Base-by-base conservation (phyloP, 2,329 filamentous ascomycete genomes). In the Magnaporthiopsis incrustans region DNA sequence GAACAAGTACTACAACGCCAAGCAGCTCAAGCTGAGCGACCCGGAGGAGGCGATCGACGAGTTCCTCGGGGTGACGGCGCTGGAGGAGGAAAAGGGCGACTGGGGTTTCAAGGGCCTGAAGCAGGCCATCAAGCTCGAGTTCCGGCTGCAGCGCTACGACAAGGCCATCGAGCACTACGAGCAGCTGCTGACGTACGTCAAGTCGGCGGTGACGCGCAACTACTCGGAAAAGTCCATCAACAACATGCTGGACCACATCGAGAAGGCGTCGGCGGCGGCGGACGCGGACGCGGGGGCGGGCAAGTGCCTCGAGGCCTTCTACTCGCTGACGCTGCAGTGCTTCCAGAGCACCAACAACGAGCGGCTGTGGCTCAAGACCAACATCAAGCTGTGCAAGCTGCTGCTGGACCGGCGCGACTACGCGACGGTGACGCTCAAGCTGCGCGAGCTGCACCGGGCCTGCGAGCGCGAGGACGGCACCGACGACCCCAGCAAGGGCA, bases 1-100 rank as follows among this genome's bases (percentile, higher is more conserved):
- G 76, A 99, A 99, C 81, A 97, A 97, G 79, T 99, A 99, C 81
- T 99, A 98, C 83, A 98, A 97, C 77, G 95, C 95, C 58, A 99
- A 99, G 78, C 94, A 98, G 79, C 88, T 96, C 74, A 99, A 98
- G 81, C 82, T 82, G 58, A 88, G 89, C 67, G 92, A 93, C 65
- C 92, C 94, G 0, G 86, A 95, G 71, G 92, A 92, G 70, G 95
- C 95, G 2, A 90, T 99, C 64, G 86, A 88, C 50, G 94, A 98
- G 75, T 99, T 99, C 71, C 79, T 98, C n/a, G 90, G 87, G 38
- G 89, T 99, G 67, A 92, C 92, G 6, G 81, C 85, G 18, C 76
- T 97, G 59, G 94, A 99, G 76, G 78, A 87, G 63, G 92, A 97
- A 75, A 99, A 98, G 79, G 92, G 92, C 66, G 94, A 99, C 76